phyloP scores from a whole-genome alignment of 176 grass and related monocot genomes.

The Tillandsia fasciculata region DNA sequence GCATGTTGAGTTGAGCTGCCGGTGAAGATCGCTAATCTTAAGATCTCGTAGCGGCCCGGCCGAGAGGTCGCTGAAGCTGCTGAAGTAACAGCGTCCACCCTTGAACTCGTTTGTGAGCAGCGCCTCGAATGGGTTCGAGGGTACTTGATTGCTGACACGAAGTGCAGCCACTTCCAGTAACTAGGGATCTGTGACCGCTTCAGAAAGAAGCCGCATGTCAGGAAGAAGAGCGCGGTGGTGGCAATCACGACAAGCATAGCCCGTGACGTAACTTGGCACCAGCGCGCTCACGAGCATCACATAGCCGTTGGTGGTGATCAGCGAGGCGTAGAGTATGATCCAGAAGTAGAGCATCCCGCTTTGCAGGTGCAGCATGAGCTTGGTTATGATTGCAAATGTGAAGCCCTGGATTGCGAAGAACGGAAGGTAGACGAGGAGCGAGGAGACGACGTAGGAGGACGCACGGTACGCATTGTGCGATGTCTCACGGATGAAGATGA shows the following conservation, averaged over 20 bases:
- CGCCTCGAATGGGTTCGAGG: conserved; percentile 48
- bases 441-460: conserved; percentile 73
- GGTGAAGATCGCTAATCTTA: conserved; percentile 12
- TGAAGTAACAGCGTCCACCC: conserved; percentile 31
- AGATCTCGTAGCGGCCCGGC: conserved; percentile 25
- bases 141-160: conserved; percentile 80
- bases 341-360: conserved; percentile 53
- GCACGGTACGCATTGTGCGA: conserved; percentile 78
- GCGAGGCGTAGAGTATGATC: conserved; percentile 52
- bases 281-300: conserved; percentile 72
- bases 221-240: conserved; percentile 53
- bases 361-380: conserved; percentile 44
- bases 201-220: conserved; percentile 76
- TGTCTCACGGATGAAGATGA: conserved; percentile 80
- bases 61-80: conserved; percentile 20
- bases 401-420: conserved; percentile 56
- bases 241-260: conserved; percentile 60
- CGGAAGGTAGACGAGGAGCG: conserved; percentile 55
- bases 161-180: conserved; percentile 78
- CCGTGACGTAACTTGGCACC: conserved; percentile 65
- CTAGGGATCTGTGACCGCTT: conserved; percentile 46
- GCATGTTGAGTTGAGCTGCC: conserved; percentile 18
- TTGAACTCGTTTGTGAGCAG: conserved; percentile 73
- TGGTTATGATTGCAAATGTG: conserved; percentile 66
- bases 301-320: conserved; percentile 68